Percentiles rank a stretch among this genome's conserved stretches.
These are phyloP conservation scores for Discostella stelligeroides DNA, from an alignment of 108 stramenopile species.

Conservation along the genomic window DNA sequence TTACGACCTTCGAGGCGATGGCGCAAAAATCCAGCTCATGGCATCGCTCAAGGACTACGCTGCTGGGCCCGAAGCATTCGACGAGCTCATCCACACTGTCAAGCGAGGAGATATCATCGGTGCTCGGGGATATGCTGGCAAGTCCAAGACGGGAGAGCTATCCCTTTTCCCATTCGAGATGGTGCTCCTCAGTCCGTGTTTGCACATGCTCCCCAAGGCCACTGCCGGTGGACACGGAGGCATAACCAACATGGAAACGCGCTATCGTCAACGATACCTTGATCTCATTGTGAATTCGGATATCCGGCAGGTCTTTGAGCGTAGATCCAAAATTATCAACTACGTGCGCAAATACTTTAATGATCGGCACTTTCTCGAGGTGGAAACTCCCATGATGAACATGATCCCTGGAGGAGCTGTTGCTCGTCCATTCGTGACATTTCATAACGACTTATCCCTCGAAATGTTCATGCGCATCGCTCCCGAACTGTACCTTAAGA, in stretches of 20 bases:
- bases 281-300: conserved; percentile 97
- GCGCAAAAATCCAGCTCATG: conserved; percentile 96
- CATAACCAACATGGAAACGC: conserved; percentile 95
- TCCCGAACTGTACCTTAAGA: conserved; percentile 98
- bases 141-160: conserved; percentile 96
- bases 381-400: conserved; percentile 99
- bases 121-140: conserved; percentile 90
- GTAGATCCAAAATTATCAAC: conserved; percentile 92
- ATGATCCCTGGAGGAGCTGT: conserved; percentile 99
- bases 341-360: conserved; percentile 94
- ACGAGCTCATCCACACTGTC: conserved; percentile 73
- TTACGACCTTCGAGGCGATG: conserved; percentile 95
- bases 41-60: conserved; percentile 84
- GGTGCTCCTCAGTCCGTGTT: conserved; percentile 92
- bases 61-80: conserved; percentile 89
- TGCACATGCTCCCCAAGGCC: conserved; percentile 98
- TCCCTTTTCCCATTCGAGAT: conserved; percentile 92
- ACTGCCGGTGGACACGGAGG: conserved; percentile 78
- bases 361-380: conserved; percentile 95
- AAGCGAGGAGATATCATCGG: conserved; percentile 97
- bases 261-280: conserved; percentile 98
- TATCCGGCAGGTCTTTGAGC: conserved; percentile 83
- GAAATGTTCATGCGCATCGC: conserved; percentile 96
- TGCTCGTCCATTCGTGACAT: conserved; percentile 97
- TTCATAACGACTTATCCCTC: conserved; percentile 97